Percentiles rank a stretch among this genome's conserved stretches.
These are phyloP conservation scores for Gaillardinia entomophila DNA, from an alignment of 805 yeast genomes.

Conservation along the genomic window DNA sequence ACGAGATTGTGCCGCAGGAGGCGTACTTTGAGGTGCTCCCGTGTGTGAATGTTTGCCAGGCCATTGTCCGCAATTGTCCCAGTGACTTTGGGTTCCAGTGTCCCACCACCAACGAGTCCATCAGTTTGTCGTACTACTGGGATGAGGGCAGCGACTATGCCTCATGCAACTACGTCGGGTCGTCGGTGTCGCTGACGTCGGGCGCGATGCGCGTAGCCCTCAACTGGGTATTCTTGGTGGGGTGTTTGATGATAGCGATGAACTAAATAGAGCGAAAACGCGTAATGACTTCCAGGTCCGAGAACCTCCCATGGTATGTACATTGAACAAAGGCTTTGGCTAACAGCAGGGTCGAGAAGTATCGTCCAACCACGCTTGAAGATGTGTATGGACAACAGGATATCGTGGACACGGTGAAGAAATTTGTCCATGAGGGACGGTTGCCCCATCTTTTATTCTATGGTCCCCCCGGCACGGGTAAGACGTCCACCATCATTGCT, in stretches of 20 bases:
- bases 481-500: slow-evolving; percentile 84
- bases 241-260: too few species aligned
- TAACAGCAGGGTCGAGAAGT: slow-evolving; percentile 74
- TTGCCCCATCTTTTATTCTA: slow-evolving; percentile 91
- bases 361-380: slow-evolving; percentile 77
- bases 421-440: slow-evolving; percentile 75
- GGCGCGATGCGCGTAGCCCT: slow-evolving; percentile 3
- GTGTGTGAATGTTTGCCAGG: slow-evolving; percentile 74
- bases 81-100: slow-evolving; percentile 68
- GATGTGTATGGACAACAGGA: slow-evolving; percentile 91
- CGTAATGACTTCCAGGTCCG: slow-evolving; percentile 1
- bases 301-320: slow-evolving; percentile 10
- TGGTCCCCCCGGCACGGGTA: slow-evolving; percentile 95
- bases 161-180: slow-evolving; percentile 35
- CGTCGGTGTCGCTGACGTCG: slow-evolving; percentile 2
- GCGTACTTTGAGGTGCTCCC: slow-evolving; percentile 79
- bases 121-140: slow-evolving; percentile 40
- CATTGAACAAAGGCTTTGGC: background rate
- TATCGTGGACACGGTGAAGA: slow-evolving; percentile 77
- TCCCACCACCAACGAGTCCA: slow-evolving; percentile 42
- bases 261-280: background rate
- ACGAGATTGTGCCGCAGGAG: slow-evolving; percentile 45
- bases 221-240: slow-evolving; percentile 10
- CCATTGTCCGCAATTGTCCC: slow-evolving; percentile 81
- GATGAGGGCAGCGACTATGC: slow-evolving; percentile 20